These are phyloP conservation scores for Chlorella ohadii DNA, from an alignment of 139 green algal species.

Conservation along the genomic window DNA sequence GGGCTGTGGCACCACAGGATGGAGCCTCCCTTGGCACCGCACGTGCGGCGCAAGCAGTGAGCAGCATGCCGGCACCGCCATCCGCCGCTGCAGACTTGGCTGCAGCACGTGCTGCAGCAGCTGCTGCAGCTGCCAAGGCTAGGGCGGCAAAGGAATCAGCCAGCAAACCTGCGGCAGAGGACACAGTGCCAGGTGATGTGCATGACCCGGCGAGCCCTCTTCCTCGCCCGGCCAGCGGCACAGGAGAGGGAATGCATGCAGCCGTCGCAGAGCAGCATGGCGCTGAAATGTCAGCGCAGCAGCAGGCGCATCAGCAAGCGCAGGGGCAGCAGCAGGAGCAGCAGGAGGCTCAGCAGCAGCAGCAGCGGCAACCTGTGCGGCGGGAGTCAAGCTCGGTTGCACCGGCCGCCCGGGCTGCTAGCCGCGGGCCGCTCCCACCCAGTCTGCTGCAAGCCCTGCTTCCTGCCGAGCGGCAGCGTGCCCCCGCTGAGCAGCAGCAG, in stretches of 20 bases:
- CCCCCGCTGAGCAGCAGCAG: no score
- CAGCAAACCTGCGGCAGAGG: no score
- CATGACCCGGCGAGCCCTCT: background rate
- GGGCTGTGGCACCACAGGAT: background rate
- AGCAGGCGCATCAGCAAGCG: no score
- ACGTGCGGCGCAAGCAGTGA: background rate
- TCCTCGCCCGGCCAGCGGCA: background rate
- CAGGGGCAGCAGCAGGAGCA: no score
- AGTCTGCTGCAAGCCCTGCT: constrained; percentile 8
- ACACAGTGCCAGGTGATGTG: background rate
- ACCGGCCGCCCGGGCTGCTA: no score
- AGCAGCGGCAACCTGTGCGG: no score
- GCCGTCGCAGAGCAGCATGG: no score
- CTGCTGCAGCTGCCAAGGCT: background rate
- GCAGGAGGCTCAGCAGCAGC: no score
- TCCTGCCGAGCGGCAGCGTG: background rate
- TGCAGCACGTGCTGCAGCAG: background rate
- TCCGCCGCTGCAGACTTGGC: background rate
- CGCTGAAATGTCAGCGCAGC: no score
- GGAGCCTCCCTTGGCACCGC: no score
- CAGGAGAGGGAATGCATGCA: no score
- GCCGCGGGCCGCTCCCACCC: background rate
- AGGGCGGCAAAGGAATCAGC: background rate
- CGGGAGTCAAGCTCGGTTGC: no score
- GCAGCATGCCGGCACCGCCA: background rate